Base-by-base conservation (phyloP, 768 basidiomycete species). In the Filobasidium floriforme region DNA sequence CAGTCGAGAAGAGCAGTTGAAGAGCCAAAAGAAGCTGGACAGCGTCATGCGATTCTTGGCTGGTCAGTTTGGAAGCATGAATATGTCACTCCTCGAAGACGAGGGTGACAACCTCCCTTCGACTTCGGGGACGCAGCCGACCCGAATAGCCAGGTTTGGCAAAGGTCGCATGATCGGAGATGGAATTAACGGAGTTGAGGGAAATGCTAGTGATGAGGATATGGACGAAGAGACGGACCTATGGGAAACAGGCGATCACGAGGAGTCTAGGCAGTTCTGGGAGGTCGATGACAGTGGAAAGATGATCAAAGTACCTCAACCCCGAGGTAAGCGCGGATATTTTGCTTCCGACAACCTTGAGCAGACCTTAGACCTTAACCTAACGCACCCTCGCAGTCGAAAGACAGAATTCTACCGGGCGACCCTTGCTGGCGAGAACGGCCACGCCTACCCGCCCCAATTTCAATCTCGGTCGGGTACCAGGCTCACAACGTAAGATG, bases 11-110 rank as follows among this genome's bases (percentile, higher is more conserved):
- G 84, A 86, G 65, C 87, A 94, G 73, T 87, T 91, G 76, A 92
- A 90, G 74, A 92, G 97, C 70, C 89, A 96, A 74, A 92, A 98
- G 76, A 96, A 92, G 24, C 92, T 98, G 76, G 92, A 96, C 73
- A 82, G 90, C 63, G 98, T 99, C 68, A 84, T 99, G 69, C 89
- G 91, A 67, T 98, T 99, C 79, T 80, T 99, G 63, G 93, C 93
- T 11, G 87, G 90, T 14, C 88, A 97, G 1, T 98, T 98, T 43
- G 73, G 71, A 15, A 65, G 52, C 14, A 66, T 75, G 66, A 59
- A 66, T 26, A 65, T 62, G 6, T 28, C 44, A 0, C 43, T 67
- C 46, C 51, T 63, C 24, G 66, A 64, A 49, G 69, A 65, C 28
- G 73, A 71, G 15, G 66, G 64, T 19, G 64, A 26, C 12, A 43